Conservation (phyloP, 352 stramenopile species). For the Phytophthora sp. region DNA sequence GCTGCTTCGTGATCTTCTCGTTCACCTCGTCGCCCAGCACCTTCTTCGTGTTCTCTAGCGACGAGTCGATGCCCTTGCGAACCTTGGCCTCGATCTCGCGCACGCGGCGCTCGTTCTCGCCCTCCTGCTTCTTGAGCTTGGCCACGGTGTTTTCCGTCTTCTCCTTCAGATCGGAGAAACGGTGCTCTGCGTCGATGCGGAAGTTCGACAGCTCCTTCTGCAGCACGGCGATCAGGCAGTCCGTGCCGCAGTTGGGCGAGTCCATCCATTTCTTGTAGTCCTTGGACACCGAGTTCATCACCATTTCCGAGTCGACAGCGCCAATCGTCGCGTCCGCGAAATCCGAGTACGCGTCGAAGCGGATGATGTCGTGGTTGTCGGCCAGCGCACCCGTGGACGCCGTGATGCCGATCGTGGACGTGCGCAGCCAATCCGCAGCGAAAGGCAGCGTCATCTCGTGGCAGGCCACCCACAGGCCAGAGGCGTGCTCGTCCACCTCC, state of each 20-base stretch:
- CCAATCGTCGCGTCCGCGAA: slow-evolving; percentile 50
- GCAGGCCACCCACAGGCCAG: slow-evolving; percentile 69
- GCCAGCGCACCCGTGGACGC: slow-evolving; percentile 77
- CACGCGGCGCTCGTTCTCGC: slow-evolving; percentile 78
- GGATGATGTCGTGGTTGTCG: slow-evolving; percentile 89
- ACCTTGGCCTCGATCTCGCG: slow-evolving; percentile 75
- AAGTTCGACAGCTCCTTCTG: slow-evolving; percentile 85
- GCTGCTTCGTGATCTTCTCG: slow-evolving; percentile 78
- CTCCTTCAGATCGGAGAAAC: slow-evolving; percentile 85
- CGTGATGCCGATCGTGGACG: slow-evolving; percentile 75
- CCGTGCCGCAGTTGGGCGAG: slow-evolving; percentile 73
- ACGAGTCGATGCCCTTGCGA: slow-evolving; percentile 62
- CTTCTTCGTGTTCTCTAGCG: slow-evolving; percentile 63
- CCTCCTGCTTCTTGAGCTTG: slow-evolving; percentile 79
- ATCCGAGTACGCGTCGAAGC: slow-evolving; percentile 74
- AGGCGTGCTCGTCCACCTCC: slow-evolving; percentile 69
- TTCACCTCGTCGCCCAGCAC: slow-evolving; percentile 68
- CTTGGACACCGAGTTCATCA: slow-evolving; percentile 85
- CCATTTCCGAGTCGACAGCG: slow-evolving; percentile 63
- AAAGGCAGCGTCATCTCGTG: slow-evolving; percentile 74
- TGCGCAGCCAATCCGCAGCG: slow-evolving; percentile 59
- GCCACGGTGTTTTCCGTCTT: slow-evolving; percentile 83
- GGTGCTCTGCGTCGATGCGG: slow-evolving; percentile 81
- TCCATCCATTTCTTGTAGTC: slow-evolving; percentile 87
- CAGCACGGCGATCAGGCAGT: slow-evolving; percentile 80